Conservation (phyloP, 768 basidiomycete genomes). For the Cyathus striatus region DNA sequence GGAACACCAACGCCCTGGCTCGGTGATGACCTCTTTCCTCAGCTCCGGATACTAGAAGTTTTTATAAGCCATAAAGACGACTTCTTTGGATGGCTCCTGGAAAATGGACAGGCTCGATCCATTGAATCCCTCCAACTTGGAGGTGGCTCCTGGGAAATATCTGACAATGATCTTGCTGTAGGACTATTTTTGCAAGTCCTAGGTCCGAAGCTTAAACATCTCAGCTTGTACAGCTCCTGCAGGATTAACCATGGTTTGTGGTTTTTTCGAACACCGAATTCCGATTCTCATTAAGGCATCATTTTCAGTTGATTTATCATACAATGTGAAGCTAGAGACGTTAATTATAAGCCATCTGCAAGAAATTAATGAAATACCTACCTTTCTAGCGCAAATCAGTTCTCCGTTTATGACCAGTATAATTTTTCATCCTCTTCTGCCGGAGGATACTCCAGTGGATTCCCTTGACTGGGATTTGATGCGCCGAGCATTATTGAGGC, state of each 20-base stretch:
- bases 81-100: slow-evolving; percentile 8
- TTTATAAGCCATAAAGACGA: slow-evolving; percentile 6
- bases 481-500: not conserved
- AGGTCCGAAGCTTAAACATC: not conserved
- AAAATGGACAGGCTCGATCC: not conserved
- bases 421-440: not conserved
- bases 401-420: not conserved
- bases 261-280: no score
- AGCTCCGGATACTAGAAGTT: slow-evolving; percentile 7
- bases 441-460: not conserved
- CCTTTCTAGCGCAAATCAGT: not conserved
- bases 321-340: not conserved
- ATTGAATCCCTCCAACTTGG: not conserved
- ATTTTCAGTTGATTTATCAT: not conserved
- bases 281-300: no score
- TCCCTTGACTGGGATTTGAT: not conserved
- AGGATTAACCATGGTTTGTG: not conserved
- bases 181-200: not conserved
- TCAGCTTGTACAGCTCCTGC: not conserved
- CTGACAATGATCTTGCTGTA: not conserved
- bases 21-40: slow-evolving; percentile 7
- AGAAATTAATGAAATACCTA: not conserved
- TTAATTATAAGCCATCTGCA: not conserved
- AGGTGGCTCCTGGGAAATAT: not conserved
- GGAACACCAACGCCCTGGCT: slow-evolving; percentile 1